Evolutionary conservation across 2,329 filamentous ascomycete species (phyloP).

Genomic region (Diplodia intermedia): DNA sequence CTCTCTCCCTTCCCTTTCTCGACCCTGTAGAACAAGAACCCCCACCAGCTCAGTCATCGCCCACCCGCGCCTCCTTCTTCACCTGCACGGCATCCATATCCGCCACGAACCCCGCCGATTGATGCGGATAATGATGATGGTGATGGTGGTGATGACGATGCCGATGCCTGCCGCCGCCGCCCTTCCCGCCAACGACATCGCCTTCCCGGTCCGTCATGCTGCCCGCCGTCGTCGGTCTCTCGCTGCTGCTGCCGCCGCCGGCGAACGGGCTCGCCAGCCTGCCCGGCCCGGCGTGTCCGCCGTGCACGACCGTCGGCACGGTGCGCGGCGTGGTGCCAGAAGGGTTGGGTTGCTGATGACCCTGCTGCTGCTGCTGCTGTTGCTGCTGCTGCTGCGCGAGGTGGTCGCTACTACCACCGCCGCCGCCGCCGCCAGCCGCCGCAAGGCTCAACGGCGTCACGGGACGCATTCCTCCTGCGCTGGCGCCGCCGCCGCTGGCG

Average conservation of each 20-base stretch:
- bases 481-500: neutral
- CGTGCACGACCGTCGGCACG: slow-evolving; percentile 38
- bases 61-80: neutral
- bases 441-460: neutral
- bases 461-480: neutral
- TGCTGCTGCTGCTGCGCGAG: neutral
- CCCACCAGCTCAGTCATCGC: neutral
- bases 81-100: slow-evolving; percentile 13
- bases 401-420: neutral
- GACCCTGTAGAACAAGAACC: no score
- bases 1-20: no score
- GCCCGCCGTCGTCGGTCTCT: slow-evolving; percentile 32
- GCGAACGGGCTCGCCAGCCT: slow-evolving; percentile 42
- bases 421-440: neutral
- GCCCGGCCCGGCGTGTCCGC: no score
- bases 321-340: slow-evolving; percentile 36
- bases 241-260: slow-evolving; percentile 31
- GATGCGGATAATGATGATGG: no score
- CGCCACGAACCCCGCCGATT: slow-evolving; percentile 25
- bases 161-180: neutral
- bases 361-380: neutral
- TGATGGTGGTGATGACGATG: no score
- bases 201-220: slow-evolving; percentile 40
- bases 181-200: neutral
- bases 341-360: neutral